These are phyloP conservation scores for Boletus eberwhitei DNA, from an alignment of 768 basidiomycete species.

Conservation along the genomic window DNA sequence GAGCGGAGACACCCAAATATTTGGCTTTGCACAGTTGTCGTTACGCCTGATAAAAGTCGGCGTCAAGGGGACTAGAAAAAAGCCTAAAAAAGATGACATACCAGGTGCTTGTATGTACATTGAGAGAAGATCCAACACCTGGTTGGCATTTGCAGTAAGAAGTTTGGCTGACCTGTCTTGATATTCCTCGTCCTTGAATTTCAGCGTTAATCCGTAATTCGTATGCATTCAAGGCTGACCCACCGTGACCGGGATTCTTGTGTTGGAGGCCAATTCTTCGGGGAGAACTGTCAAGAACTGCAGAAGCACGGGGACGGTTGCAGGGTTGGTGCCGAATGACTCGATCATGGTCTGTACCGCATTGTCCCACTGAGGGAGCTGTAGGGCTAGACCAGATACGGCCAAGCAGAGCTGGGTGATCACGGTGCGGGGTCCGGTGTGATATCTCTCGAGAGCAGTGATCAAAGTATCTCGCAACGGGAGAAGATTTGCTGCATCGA, in stretches of 20 bases:
- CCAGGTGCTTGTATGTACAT: constrained; percentile 90
- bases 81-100: constrained; percentile 34
- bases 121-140: constrained; percentile 73
- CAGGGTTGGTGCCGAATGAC: constrained; percentile 78
- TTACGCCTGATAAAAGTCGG: constrained; percentile 68
- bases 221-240: constrained; percentile 31
- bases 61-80: not conserved
- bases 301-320: constrained; percentile 77
- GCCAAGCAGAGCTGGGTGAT: constrained; percentile 89
- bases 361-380: constrained; percentile 82
- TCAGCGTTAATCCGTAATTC: constrained; percentile 8
- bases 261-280: constrained; percentile 82
- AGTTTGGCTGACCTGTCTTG: constrained; percentile 56
- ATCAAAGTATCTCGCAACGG: constrained; percentile 88
- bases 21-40: constrained; percentile 69
- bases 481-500: constrained; percentile 66
- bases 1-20: constrained; percentile 81
- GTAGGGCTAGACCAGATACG: constrained; percentile 85
- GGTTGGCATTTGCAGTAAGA: constrained; percentile 62
- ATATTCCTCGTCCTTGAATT: constrained; percentile 70
- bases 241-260: constrained; percentile 85
- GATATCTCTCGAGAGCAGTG: constrained; percentile 67
- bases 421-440: constrained; percentile 76
- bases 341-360: constrained; percentile 81
- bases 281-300: constrained; percentile 90